phyloP scores from a whole-genome alignment of 2,329 filamentous ascomycete species.

The Zarea fungicola region DNA sequence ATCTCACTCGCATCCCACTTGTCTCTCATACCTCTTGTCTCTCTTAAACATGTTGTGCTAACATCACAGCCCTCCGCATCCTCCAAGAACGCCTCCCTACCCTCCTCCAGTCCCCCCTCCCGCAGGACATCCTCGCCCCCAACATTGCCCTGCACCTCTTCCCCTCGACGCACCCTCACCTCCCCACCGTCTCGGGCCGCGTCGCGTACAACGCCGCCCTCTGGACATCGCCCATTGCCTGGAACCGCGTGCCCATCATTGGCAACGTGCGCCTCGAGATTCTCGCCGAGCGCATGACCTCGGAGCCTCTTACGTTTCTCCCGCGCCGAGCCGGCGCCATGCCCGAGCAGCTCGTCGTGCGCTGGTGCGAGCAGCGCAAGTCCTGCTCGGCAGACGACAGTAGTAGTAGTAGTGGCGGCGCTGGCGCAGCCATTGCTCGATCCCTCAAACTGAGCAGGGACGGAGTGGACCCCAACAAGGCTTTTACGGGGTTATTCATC shows the following conservation, averaged over 20 bases:
- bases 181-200: conserved; percentile 85
- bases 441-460: conserved; percentile 31
- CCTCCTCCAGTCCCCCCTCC: conserved; percentile 60
- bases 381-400: conserved; percentile 19
- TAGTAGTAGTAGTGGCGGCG: neutral
- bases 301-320: conserved; percentile 45
- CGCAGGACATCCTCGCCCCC: conserved; percentile 71
- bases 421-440: conserved; percentile 35
- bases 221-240: conserved; percentile 93
- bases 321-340: conserved; percentile 47
- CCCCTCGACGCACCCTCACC: conserved; percentile 74
- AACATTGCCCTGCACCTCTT: conserved; percentile 67
- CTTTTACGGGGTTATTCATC: conserved; percentile 87
- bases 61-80: conserved; percentile 51
- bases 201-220: conserved; percentile 89
- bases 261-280: conserved; percentile 88
- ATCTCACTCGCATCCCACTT: too few species aligned
- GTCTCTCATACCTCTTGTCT: too few species aligned
- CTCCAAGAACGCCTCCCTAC: conserved; percentile 63
- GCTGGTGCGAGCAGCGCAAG: conserved; percentile 61
- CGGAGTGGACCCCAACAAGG: conserved; percentile 53
- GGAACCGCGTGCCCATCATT: conserved; percentile 86
- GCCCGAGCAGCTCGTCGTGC: conserved; percentile 80
- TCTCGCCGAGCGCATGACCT: conserved; percentile 80
- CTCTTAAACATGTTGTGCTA: conserved; percentile 9